A percentile compares a stretch with the other conserved stretches of the same genome.
Conservation (phyloP, 192 early-diverging fungal species). For the Rhizoclosmatium globosum region DNA sequence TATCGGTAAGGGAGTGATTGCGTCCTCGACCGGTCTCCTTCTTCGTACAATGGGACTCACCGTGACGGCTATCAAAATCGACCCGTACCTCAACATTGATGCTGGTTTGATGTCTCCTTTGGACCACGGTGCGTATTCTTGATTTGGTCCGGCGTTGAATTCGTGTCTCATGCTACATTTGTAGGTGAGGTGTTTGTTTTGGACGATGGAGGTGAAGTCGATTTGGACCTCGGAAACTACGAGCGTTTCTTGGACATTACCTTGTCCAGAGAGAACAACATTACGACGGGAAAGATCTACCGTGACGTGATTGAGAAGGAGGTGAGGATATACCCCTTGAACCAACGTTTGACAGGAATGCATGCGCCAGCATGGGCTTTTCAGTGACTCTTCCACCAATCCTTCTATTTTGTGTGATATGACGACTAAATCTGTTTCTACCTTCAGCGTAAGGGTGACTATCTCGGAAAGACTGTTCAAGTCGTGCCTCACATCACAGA, state of each 20-base stretch:
- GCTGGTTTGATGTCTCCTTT: slow-evolving; percentile 96
- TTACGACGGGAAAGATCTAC: slow-evolving; percentile 99
- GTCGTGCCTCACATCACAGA: slow-evolving; percentile 98
- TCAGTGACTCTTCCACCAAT: too few species aligned
- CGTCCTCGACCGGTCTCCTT: slow-evolving; percentile 94
- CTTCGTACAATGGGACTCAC: slow-evolving; percentile 90
- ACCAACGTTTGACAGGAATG: too few species aligned
- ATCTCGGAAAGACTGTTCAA: slow-evolving; percentile 98
- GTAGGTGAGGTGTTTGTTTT: slow-evolving; percentile 98
- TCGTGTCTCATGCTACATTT: background rate
- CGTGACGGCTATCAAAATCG: slow-evolving; percentile 99
- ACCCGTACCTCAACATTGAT: slow-evolving; percentile 99
- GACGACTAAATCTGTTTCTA: background rate
- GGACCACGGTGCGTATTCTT: slow-evolving; percentile 83
- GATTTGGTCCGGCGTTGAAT: background rate
- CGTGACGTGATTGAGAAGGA: slow-evolving; percentile 93
- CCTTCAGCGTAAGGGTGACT: slow-evolving; percentile 87
- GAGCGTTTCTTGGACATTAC: slow-evolving; percentile 96
- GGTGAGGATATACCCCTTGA: slow-evolving; percentile 26
- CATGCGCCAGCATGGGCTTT: too few species aligned
- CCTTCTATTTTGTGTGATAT: too few species aligned
- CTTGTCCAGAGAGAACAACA: slow-evolving; percentile 96
- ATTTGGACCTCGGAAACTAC: slow-evolving; percentile 99
- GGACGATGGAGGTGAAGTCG: slow-evolving; percentile 98
- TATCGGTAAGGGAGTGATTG: slow-evolving; percentile 99